phyloP scores from a whole-genome alignment of 257 asterid species.

The Eustoma russellianum region DNA sequence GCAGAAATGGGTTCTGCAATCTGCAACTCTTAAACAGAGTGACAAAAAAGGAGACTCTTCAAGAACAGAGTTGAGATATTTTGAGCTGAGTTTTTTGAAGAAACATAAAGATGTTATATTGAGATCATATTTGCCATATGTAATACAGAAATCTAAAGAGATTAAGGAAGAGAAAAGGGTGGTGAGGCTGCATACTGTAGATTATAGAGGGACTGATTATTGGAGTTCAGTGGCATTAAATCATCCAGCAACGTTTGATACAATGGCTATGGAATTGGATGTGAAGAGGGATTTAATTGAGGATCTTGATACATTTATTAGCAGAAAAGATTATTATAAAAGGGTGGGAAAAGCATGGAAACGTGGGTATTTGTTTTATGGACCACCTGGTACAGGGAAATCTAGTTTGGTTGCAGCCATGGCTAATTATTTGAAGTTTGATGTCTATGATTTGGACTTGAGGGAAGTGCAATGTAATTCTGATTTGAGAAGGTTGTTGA shows the following conservation, averaged over 20 bases:
- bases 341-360: slow-evolving; percentile 82
- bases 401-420: slow-evolving; percentile 85
- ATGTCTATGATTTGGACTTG: slow-evolving; percentile 70
- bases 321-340: slow-evolving; percentile 58
- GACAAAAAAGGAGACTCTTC: slow-evolving; percentile 6
- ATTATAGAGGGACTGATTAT: slow-evolving; percentile 52
- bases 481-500: slow-evolving; percentile 67
- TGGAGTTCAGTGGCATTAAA: slow-evolving; percentile 64
- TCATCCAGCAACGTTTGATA: slow-evolving; percentile 57
- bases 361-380: slow-evolving; percentile 64
- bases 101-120: slow-evolving; percentile 37
- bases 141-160: slow-evolving; percentile 38
- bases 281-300: slow-evolving; percentile 31
- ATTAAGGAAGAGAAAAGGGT: slow-evolving; percentile 35
- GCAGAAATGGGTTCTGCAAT: slow-evolving; percentile 46
- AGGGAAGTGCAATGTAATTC: slow-evolving; percentile 72
- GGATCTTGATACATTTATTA: slow-evolving; percentile 55
- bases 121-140: slow-evolving; percentile 36
- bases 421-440: slow-evolving; percentile 71
- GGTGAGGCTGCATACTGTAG: slow-evolving; percentile 58
- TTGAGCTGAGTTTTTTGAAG: slow-evolving; percentile 51
- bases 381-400: slow-evolving; percentile 79
- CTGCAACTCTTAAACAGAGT: slow-evolving; percentile 20
- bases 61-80: slow-evolving; percentile 29
- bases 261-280: slow-evolving; percentile 58